Percentiles rank a stretch among this genome's conserved stretches.
Conservation (phyloP, 192 early-diverging fungal species). For the Hyaloraphidium curvatum region DNA sequence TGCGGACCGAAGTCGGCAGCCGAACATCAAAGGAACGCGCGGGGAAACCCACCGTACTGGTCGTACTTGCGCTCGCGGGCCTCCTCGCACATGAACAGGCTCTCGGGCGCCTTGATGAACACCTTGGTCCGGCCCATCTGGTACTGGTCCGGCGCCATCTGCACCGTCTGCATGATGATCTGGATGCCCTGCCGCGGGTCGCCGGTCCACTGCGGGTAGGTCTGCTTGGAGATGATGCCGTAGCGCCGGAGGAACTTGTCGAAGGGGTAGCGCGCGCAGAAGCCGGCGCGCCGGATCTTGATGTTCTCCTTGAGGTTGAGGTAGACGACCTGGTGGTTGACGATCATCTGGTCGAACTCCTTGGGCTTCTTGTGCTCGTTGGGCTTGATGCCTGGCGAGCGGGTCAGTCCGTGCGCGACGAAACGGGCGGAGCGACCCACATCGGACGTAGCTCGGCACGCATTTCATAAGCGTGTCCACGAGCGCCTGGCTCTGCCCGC, state of each 20-base stretch:
- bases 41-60: slow-evolving; percentile 81
- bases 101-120: slow-evolving; percentile 91
- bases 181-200: slow-evolving; percentile 45
- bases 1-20: slow-evolving; percentile 37
- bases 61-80: slow-evolving; percentile 92
- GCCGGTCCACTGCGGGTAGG: slow-evolving; percentile 62
- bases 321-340: slow-evolving; percentile 93
- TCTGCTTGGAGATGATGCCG: slow-evolving; percentile 57
- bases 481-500: slow-evolving; percentile 59
- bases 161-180: slow-evolving; percentile 68
- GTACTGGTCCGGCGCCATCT: slow-evolving; percentile 73
- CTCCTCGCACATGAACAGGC: slow-evolving; percentile 76
- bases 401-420: slow-evolving; percentile 2
- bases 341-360: slow-evolving; percentile 71
- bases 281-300: slow-evolving; percentile 89
- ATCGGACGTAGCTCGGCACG: slow-evolving; percentile 84
- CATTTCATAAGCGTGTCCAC: slow-evolving; percentile 89
- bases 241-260: slow-evolving; percentile 61
- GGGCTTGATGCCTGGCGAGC: slow-evolving; percentile 66
- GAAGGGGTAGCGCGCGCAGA: slow-evolving; percentile 87
- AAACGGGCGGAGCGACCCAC: too few relatives aligned
- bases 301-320: slow-evolving; percentile 89
- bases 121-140: slow-evolving; percentile 85
- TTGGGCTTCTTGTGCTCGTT: slow-evolving; percentile 83
- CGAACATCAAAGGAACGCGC: slow-evolving; percentile 64